phyloP scores from a whole-genome alignment of 2,329 filamentous ascomycete species.

The Ceratocystis colombiana region DNA sequence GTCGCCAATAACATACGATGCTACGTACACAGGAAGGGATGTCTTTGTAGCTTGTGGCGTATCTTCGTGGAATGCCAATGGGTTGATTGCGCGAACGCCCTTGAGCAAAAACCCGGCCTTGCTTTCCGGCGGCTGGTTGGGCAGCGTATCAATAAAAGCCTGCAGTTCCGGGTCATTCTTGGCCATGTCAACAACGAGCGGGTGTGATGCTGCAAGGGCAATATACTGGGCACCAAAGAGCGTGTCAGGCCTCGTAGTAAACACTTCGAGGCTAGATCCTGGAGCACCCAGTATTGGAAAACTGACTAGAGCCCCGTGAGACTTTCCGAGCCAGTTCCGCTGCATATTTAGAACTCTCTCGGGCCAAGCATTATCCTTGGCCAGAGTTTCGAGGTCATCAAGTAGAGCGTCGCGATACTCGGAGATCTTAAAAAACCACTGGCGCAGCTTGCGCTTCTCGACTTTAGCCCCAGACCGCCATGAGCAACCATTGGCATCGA shows the following conservation, averaged over 20 bases:
- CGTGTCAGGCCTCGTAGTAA: slow-evolving; percentile 77
- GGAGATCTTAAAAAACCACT: slow-evolving; percentile 86
- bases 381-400: slow-evolving; percentile 57
- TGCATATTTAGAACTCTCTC: slow-evolving; percentile 76
- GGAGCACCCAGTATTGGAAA: slow-evolving; percentile 50
- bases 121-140: slow-evolving; percentile 44
- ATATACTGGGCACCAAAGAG: slow-evolving; percentile 80
- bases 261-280: slow-evolving; percentile 53
- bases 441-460: slow-evolving; percentile 66
- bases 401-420: slow-evolving; percentile 64
- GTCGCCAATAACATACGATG: slow-evolving; percentile 74
- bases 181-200: slow-evolving; percentile 54
- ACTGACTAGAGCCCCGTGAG: slow-evolving; percentile 58
- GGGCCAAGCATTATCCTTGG: slow-evolving; percentile 60
- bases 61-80: slow-evolving; percentile 47
- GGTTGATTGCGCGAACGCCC: slow-evolving; percentile 53
- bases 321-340: slow-evolving; percentile 78
- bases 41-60: slow-evolving; percentile 43
- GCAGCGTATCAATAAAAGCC: slow-evolving; percentile 56
- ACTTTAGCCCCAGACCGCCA: slow-evolving; percentile 83
- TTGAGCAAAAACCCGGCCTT: slow-evolving; percentile 60
- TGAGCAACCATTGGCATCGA: slow-evolving; percentile 73
- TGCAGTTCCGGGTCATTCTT: slow-evolving; percentile 51
- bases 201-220: slow-evolving; percentile 64
- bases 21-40: slow-evolving; percentile 64